These are phyloP conservation scores for Lasiosphaeria miniovina DNA, from an alignment of 495 filamentous ascomycete genomes.

Conservation along the genomic window DNA sequence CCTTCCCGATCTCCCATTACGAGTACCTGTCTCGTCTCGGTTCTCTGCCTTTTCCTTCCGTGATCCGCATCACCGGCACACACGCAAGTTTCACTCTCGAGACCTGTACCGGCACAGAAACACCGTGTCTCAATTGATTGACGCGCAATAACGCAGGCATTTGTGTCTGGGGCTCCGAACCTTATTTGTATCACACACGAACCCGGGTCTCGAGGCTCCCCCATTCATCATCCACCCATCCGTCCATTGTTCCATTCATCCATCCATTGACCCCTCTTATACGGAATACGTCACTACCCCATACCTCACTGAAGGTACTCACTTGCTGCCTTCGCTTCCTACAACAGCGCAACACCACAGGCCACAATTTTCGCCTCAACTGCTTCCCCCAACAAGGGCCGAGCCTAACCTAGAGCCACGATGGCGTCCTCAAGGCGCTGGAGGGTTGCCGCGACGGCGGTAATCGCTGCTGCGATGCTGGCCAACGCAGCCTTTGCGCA, in stretches of 20 bases:
- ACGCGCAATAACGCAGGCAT: neutral
- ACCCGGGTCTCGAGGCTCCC: neutral
- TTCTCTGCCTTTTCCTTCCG: slow-evolving; percentile 1
- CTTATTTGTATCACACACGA: slow-evolving; percentile 1
- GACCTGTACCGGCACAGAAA: neutral
- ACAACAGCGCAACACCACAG: too few species aligned
- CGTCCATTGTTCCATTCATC: neutral
- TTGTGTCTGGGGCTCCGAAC: neutral
- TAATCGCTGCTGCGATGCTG: slow-evolving; percentile 15
- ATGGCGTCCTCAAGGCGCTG: slow-evolving; percentile 20
- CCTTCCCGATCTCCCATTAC: neutral
- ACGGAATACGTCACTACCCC: neutral
- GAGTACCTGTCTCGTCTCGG: too few species aligned
- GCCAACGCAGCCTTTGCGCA: slow-evolving; percentile 21
- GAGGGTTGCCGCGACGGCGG: slow-evolving; percentile 18
- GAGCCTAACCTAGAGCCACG: neutral
- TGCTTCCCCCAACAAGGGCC: neutral
- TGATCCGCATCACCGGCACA: neutral
- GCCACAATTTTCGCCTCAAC: neutral
- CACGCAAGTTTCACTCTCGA: neutral
- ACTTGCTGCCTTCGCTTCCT: too few species aligned
- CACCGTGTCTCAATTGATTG: too few species aligned
- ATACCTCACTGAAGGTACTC: neutral
- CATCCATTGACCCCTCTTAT: neutral
- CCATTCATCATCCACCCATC: neutral